Percentiles rank a stretch among this genome's conserved stretches.
Evolutionary conservation across 2,329 filamentous ascomycete genomes (phyloP).

Genomic region (Penicillium digitatum): DNA sequence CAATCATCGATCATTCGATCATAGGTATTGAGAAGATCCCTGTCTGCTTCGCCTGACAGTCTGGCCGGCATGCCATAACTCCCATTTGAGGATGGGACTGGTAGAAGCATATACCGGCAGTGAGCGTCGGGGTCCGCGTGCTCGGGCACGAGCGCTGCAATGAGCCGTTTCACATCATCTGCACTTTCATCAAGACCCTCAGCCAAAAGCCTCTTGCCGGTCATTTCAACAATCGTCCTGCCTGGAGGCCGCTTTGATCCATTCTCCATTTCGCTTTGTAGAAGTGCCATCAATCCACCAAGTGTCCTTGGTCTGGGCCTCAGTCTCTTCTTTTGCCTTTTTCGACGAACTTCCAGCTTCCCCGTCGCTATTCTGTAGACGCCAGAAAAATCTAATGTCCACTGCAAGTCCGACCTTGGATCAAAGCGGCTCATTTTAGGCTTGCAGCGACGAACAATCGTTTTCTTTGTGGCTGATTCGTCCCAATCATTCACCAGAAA

Average conservation of each 20-base stretch:
- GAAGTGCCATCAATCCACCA: conserved; percentile 21
- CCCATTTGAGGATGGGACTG: conserved; percentile 13
- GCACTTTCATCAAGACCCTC: conserved; percentile 39
- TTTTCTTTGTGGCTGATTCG: conserved; percentile 22
- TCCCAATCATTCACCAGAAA: conserved; percentile 42
- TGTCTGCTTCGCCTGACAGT: conserved; percentile 1
- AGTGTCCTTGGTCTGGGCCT: conserved; percentile 17
- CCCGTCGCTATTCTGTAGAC: conserved; percentile 20
- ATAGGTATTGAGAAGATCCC: conserved; percentile 31
- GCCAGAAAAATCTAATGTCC: conserved; percentile 28
- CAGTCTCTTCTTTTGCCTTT: neutral
- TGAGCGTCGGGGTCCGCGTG: conserved; percentile 2
- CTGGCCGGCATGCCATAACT: conserved; percentile 11
- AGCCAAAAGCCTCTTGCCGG: conserved; percentile 24
- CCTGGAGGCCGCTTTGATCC: conserved; percentile 11
- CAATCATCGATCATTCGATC: conserved; percentile 37
- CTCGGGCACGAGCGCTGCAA: conserved; percentile 16
- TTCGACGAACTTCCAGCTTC: conserved; percentile 2
- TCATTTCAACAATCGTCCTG: conserved; percentile 36
- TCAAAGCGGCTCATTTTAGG: conserved; percentile 7
- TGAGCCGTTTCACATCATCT: conserved; percentile 27
- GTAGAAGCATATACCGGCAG: conserved; percentile 21
- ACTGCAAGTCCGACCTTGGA: conserved; percentile 20
- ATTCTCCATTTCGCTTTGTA: conserved; percentile 14
- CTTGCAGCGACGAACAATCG: conserved; percentile 4